Evolutionary conservation across 2,329 filamentous ascomycete genomes (phyloP), one percentile per base, ranked within the genome.

Genomic region (Talaromyces sp.): DNA sequence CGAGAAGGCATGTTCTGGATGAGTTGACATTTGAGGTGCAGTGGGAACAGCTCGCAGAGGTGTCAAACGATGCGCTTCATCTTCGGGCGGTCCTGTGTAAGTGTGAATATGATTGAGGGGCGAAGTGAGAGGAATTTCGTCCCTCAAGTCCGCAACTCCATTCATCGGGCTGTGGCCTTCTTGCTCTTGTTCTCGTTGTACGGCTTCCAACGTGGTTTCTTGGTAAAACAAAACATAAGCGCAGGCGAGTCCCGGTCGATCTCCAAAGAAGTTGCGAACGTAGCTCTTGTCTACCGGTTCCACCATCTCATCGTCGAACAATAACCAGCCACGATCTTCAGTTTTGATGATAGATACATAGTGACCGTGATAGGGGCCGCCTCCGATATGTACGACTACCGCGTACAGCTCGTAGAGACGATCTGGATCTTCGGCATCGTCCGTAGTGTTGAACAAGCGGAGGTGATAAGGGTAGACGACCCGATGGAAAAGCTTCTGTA

Each of bases 301-400:
- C 4, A 99, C 95, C 87, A 98, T 93, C 79, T 99, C 95, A 72
- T 99, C 95, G 71, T 99, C 95, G 71, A 99, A 99, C 6, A 99
- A 81, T 48, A 99, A 81, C 95, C 95, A 99, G 33, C 95, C 95
- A 62, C 92, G 88, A 74, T 98, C 95, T 73, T 96, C 89, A 0
- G 95, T 98, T 79, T 99, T 99, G 82, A 99, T 93, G 63, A 99
- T 95, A 5, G 93, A 93, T 37, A 99, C 93, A 72, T 99, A 99
- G 76, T 99, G 95, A 3, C 95, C 95, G 74, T 99, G 95, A 73
- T 97, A 97, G 4, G 95, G 94, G 24, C 96, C 96, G 58, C 93
- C 93, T 62, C 95, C 95, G 68, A 99, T 98, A 73, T 99, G 95
- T 24, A 99, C 92, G 10, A 99, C 93, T 3, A 99, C 93, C 0